These are phyloP conservation scores for Huntiella decipiens DNA, from an alignment of 2,329 filamentous ascomycete species.

Conservation along the genomic window DNA sequence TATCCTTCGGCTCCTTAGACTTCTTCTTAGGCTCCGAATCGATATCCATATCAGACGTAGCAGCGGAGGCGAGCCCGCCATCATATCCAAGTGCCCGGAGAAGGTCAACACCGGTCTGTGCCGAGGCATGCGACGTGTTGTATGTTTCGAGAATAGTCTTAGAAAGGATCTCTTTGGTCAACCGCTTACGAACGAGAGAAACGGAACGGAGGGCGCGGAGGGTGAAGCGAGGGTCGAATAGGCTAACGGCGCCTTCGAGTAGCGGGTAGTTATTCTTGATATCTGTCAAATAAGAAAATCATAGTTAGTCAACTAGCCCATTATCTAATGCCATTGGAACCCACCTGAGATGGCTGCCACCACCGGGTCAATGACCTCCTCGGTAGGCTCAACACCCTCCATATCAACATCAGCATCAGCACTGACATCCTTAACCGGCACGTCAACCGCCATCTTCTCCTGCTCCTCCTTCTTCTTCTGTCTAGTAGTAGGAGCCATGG, in stretches of 20 bases:
- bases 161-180: constrained; percentile 63
- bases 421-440: constrained; percentile 46
- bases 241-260: constrained; percentile 73
- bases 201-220: constrained; percentile 87
- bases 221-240: constrained; percentile 90
- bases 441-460: constrained; percentile 68
- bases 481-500: constrained; percentile 9
- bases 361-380: constrained; percentile 39
- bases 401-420: constrained; percentile 53
- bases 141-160: constrained; percentile 71
- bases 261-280: constrained; percentile 89
- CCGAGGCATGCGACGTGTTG: constrained; percentile 39
- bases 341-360: constrained; percentile 40
- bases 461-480: constrained; percentile 37
- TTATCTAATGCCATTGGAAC: neutral
- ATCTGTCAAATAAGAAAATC: constrained; percentile 35
- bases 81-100: constrained; percentile 51
- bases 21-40: constrained; percentile 38
- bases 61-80: constrained; percentile 26
- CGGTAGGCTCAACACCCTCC: constrained; percentile 34
- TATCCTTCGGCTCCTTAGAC: constrained; percentile 36
- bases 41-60: constrained; percentile 50
- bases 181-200: constrained; percentile 81
- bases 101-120: constrained; percentile 48
- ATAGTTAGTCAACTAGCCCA: neutral